Conservation (phyloP, 495 filamentous ascomycete genomes). For the Penicillium daleae region DNA sequence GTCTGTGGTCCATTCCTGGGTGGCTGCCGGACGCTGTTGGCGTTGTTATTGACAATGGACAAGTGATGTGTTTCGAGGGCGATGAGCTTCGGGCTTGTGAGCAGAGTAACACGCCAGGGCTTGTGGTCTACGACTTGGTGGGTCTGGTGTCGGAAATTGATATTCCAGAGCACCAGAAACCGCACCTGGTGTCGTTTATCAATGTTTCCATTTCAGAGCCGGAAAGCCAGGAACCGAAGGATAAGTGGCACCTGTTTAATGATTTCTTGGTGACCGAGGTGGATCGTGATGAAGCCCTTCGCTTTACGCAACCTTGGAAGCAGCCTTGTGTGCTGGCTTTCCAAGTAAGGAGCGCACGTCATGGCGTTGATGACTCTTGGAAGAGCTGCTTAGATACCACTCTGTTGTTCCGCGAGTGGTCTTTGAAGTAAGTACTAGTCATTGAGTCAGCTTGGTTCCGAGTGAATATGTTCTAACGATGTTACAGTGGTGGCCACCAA, state of each 20-base stretch:
- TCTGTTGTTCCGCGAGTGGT: slow-evolving; percentile 76
- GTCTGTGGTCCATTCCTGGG: slow-evolving; percentile 81
- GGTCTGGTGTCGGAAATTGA: slow-evolving; percentile 89
- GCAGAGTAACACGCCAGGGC: slow-evolving; percentile 64
- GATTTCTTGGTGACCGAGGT: slow-evolving; percentile 92
- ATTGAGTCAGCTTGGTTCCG: background rate
- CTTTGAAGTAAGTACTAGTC: slow-evolving; percentile 45
- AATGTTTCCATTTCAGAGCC: slow-evolving; percentile 78
- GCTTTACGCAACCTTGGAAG: slow-evolving; percentile 90
- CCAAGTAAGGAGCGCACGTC: slow-evolving; percentile 74
- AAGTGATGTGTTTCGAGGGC: slow-evolving; percentile 89
- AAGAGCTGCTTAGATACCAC: slow-evolving; percentile 79
- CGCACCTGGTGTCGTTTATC: slow-evolving; percentile 88
- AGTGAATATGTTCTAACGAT: background rate
- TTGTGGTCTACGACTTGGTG: slow-evolving; percentile 88
- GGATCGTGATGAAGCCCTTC: slow-evolving; percentile 76
- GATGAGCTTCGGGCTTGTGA: slow-evolving; percentile 65
- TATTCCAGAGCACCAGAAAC: slow-evolving; percentile 77
- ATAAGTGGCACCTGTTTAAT: slow-evolving; percentile 93
- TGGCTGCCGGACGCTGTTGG: slow-evolving; percentile 95
- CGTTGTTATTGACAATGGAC: slow-evolving; percentile 75
- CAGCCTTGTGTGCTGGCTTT: slow-evolving; percentile 83
- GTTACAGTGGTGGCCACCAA: slow-evolving; percentile 34
- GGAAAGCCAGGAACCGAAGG: slow-evolving; percentile 54
- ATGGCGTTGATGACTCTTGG: slow-evolving; percentile 82